These are phyloP conservation scores for Posidonia australis DNA, from an alignment of 106 monocot species.

Conservation along the genomic window DNA sequence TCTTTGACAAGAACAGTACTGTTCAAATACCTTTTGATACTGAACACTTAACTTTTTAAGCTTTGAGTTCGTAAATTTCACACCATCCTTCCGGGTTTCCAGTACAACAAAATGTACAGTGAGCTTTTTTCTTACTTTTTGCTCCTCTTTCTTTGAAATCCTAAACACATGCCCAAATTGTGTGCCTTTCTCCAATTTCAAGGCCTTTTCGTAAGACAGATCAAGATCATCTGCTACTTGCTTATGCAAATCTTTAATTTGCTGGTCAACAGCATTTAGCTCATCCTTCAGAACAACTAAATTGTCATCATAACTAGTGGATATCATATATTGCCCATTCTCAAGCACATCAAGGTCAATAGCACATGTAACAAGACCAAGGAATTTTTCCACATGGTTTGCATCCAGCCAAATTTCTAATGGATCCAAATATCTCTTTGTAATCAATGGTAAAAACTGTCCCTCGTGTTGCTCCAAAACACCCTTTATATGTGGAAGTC, in stretches of 20 bases:
- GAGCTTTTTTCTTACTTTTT: conserved; percentile 87
- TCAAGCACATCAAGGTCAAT: conserved; percentile 80
- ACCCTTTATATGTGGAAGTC: conserved; percentile 65
- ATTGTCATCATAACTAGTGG: conserved; percentile 56
- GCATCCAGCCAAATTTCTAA: conserved; percentile 46
- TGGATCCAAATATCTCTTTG: conserved; percentile 38
- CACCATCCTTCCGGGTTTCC: conserved; percentile 96
- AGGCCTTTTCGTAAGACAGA: conserved; percentile 62
- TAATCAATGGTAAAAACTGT: conserved; percentile 57
- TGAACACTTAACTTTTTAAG: conserved; percentile 84
- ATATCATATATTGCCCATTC: conserved; percentile 93
- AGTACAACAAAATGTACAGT: conserved; percentile 60
- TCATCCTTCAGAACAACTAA: conserved; percentile 58
- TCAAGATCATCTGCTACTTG: conserved; percentile 81
- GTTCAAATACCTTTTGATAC: conserved; percentile 59
- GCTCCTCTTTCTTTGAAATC: conserved; percentile 98
- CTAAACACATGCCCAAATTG: conserved; percentile 96
- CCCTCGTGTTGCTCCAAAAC: conserved; percentile 64
- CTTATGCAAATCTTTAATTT: conserved; percentile 62
- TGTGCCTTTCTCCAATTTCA: conserved; percentile 83
- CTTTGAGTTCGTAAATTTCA: conserved; percentile 83
- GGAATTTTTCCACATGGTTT: conserved; percentile 49
- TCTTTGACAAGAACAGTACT: conserved; percentile 72
- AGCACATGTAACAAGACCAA: conserved; percentile 62
- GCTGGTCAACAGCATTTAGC: conserved; percentile 50